These are phyloP conservation scores for Geotrichum reessii DNA, from an alignment of 1,139 yeast genomes.

Conservation along the genomic window DNA sequence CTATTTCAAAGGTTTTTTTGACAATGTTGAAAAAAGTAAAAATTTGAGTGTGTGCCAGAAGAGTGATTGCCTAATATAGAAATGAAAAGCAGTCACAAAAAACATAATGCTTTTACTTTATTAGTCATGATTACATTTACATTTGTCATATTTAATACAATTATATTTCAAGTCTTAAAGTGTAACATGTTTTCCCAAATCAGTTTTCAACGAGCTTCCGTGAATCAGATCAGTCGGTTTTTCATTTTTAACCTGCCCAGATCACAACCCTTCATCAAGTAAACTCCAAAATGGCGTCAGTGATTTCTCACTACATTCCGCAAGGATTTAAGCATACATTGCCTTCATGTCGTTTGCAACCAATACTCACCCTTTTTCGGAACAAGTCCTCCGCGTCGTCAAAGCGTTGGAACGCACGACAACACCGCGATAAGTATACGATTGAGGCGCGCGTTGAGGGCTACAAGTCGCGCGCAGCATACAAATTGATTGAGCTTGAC, in stretches of 20 bases:
- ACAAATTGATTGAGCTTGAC: slow-evolving; percentile 63
- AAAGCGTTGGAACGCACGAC: slow-evolving; percentile 68
- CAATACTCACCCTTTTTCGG: background rate
- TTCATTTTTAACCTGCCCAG: background rate
- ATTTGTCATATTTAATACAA: background rate
- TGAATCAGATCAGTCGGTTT: background rate
- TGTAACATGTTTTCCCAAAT: background rate
- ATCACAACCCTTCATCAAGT: background rate
- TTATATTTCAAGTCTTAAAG: background rate
- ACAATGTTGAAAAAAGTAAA: background rate
- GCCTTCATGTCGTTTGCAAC: background rate
- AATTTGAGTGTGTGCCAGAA: background rate
- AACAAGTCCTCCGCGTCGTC: slow-evolving; percentile 43
- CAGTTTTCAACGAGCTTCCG: background rate
- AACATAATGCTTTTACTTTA: background rate
- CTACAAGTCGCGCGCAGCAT: slow-evolving; percentile 83
- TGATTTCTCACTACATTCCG: background rate
- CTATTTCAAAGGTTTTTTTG: background rate
- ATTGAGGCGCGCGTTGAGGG: slow-evolving; percentile 59
- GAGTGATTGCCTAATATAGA: background rate
- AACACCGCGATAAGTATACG: slow-evolving; percentile 56
- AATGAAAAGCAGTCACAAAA: background rate
- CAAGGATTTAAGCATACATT: background rate
- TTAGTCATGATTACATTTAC: background rate
- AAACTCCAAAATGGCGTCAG: background rate